Evolutionary conservation across 2,329 filamentous ascomycete genomes (phyloP), one percentile per base, ranked within the genome.

Genomic region (Venturia carpophila): DNA sequence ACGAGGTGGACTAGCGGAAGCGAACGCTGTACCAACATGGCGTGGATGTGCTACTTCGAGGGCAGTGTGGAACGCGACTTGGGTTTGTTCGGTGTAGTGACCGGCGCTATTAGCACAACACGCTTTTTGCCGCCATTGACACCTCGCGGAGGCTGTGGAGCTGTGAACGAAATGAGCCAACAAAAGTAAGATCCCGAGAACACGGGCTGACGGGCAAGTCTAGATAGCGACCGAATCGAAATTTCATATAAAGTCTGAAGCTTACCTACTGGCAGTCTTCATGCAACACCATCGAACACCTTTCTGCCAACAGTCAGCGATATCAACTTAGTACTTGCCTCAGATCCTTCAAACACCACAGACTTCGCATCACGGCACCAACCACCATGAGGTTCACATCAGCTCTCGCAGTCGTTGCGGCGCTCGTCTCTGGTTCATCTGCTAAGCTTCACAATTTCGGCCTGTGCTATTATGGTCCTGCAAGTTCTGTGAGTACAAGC

Each of bases 111-210:
- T 58, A 19, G 30, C 52, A 58, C 27, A 27, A 58, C 15, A 58
- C 27, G 27, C 52, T 11, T 37, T 58, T 58, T 6, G 30, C n/a
- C 27, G 27, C 27, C 52, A 11, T 27, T 37, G 52, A 2, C 15
- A 37, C 30, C 19, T 58, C 27, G 19, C 37, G 52, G 52, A 58
- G 27, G 17, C 17, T 58, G 52, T 58, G 52, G 52, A 58, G 52
- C 30, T 58, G 52, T 24, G 30, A 39, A 34, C 30, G 52, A 37
- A 58, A 58, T 58, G 52, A 58, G 52, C 47, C 21, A 52, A 17
- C 47, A 52, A 27, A 52, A 52, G 27, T 34, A 58, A 58, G 9
- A 34, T 58, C 52, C 30, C 49, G 24, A 56, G 49, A 11, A 17
- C 49, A 56, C 17, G 24, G 24, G 49, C 11, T 56, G 49, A 2